Percentiles rank a stretch among this genome's conserved stretches.
Conservation (phyloP, 768 basidiomycete species). For the Paxillus involutus region DNA sequence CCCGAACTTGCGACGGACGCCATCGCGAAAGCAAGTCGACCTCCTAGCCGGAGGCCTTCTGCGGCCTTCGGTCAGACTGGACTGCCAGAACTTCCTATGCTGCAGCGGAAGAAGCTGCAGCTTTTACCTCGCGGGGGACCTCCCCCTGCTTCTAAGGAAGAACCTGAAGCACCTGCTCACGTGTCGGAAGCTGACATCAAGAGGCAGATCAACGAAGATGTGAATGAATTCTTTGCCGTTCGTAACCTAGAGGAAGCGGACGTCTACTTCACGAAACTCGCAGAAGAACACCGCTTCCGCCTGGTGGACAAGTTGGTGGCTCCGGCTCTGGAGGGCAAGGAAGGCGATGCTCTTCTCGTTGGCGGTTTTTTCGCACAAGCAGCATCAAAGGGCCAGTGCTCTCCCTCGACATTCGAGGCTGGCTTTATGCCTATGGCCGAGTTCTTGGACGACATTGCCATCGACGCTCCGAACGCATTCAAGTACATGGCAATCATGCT, state of each 20-base stretch:
- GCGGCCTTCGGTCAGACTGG: conserved; percentile 48
- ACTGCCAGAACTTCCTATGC: conserved; percentile 41
- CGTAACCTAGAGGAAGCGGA: conserved; percentile 87
- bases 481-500: conserved; percentile 73
- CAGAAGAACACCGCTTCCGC: conserved; percentile 56
- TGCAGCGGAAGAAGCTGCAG: conserved; percentile 61
- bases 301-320: conserved; percentile 78
- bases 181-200: conserved; percentile 70
- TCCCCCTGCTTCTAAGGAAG: conserved; percentile 49
- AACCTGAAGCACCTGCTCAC: conserved; percentile 42
- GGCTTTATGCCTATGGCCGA: conserved; percentile 72
- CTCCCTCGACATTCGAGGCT: conserved; percentile 64
- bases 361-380: conserved; percentile 71
- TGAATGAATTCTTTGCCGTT: conserved; percentile 84
- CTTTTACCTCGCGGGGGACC: conserved; percentile 72
- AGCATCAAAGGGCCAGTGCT: conserved; percentile 58
- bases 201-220: conserved; percentile 78
- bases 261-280: conserved; percentile 76
- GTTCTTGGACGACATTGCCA: conserved; percentile 82
- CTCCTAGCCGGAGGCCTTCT: conserved; percentile 50
- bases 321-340: conserved; percentile 78
- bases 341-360: conserved; percentile 75
- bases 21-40: conserved; percentile 50
- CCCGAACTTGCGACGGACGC: conserved; percentile 55
- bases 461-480: conserved; percentile 89